Evolutionary conservation across 352 stramenopile species (phyloP), one percentile per base, ranked within the genome.

Genomic region (Aphanomyces astaci): DNA sequence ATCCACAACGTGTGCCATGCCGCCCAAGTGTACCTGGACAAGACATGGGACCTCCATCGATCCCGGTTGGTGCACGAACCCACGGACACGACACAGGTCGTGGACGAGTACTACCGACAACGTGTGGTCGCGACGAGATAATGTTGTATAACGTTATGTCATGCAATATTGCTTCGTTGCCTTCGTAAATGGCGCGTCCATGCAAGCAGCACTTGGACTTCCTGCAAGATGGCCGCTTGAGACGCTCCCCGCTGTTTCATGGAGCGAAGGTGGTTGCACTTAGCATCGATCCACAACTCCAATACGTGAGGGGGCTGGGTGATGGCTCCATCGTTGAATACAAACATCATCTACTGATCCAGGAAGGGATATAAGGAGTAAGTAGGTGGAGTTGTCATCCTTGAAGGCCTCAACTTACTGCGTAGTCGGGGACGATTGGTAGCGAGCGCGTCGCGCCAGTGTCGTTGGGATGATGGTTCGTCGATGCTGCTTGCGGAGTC

Each of bases 21-120:
- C 9, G 84, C 84, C 3, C 71, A 66, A 1, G 76, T 90, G 54
- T 91, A 93, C 65, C 65, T 90, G 62, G 55, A 75, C 66, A 91
- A 90, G 74, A 89, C 82, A 48, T 73, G 81, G 27, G 72, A 70
- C 22, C 73, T 92, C 68, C 81, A 92, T 55, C 71, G 77, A 25
- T 77, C 90, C 57, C 71, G 84, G 28, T 52, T 79, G 68, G 70
- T 73, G 2, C 73, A 77, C 52, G 66, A 70, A 53, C 63, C 43
- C 9, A 68, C 39, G 52, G 43, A 56, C 71, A 28, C 56, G 69
- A 69, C 32, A 64, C 54, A 19, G 5, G 56, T 90, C 22, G 71
- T 85, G 30, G 84, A 93, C 72, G 89, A 91, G 66, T 93, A 90
- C 51, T 90, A 92, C 70, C 78, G 85, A 17, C 81, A 94, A 71